Conservation (phyloP, 768 basidiomycete genomes). For the Kwoniella sp. region DNA sequence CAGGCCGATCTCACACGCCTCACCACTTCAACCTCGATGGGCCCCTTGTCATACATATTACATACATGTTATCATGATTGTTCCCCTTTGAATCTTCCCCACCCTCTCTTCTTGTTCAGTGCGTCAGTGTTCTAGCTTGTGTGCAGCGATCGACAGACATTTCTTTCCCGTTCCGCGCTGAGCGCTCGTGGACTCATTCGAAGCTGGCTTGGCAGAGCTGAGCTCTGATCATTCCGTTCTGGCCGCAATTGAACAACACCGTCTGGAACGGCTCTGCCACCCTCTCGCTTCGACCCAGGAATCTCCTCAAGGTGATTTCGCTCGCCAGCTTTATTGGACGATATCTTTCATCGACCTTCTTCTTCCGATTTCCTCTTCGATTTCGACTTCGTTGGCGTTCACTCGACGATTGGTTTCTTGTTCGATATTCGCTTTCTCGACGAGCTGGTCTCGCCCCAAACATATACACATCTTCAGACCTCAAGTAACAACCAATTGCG, state of each 20-base stretch:
- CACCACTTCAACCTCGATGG: not conserved
- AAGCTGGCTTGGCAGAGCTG: not conserved
- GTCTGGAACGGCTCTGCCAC: conserved; percentile 10
- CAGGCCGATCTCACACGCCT: not conserved
- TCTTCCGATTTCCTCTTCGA: not conserved
- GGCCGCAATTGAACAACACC: not conserved
- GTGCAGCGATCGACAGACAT: not conserved
- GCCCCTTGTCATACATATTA: no score
- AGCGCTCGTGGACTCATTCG: not conserved
- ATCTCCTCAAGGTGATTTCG: not conserved
- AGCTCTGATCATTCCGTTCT: not conserved
- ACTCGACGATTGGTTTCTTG: no score
- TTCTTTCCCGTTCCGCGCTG: not conserved
- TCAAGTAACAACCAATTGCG: no score
- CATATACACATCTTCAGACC: no score
- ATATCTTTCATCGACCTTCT: no score
- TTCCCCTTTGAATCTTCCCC: not conserved
- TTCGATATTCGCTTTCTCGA: not conserved
- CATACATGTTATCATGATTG: not conserved
- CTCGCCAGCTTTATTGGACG: not conserved
- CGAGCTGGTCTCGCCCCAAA: conserved; percentile 19
- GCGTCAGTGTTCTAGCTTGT: not conserved
- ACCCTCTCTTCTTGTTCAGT: conserved; percentile 3
- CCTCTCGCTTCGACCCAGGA: not conserved
- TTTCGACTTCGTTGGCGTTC: no score